A percentile compares a stretch with the other conserved stretches of the same genome.
These are phyloP conservation scores for Trapa bicornis DNA, from an alignment of 345 rosid genomes.

Conservation along the genomic window DNA sequence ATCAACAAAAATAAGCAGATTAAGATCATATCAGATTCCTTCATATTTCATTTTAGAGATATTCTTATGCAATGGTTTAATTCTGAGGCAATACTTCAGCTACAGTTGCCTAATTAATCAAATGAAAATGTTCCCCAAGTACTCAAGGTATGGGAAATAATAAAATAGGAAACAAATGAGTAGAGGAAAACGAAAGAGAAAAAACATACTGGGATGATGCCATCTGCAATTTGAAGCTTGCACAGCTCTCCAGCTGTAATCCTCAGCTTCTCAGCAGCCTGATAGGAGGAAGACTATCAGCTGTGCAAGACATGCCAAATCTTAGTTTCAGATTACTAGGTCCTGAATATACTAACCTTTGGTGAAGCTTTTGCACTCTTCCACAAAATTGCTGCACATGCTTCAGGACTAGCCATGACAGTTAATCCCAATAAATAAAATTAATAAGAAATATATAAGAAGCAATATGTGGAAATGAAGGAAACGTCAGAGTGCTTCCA, in stretches of 20 bases:
- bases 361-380: conserved; percentile 87
- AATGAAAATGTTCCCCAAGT: neutral
- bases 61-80: neutral
- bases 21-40: neutral
- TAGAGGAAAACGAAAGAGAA: neutral
- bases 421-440: conserved; percentile 8
- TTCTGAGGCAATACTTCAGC: neutral
- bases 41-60: neutral
- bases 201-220: conserved; percentile 59
- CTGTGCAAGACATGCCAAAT: neutral
- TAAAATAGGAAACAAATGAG: conserved; percentile 6
- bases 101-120: neutral
- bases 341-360: conserved; percentile 33
- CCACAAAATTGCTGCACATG: conserved; percentile 95
- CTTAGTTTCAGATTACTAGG: neutral
- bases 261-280: conserved; percentile 92
- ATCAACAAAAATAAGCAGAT: neutral
- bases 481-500: neutral
- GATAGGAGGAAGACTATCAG: conserved; percentile 16
- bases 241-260: conserved; percentile 69
- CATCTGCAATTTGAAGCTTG: conserved; percentile 74
- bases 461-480: neutral
- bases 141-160: neutral
- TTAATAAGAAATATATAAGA: neutral
- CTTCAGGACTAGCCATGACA: conserved; percentile 67